Base-by-base conservation (phyloP, 176 grass and related monocot species). In the Elymus sibiricus region DNA sequence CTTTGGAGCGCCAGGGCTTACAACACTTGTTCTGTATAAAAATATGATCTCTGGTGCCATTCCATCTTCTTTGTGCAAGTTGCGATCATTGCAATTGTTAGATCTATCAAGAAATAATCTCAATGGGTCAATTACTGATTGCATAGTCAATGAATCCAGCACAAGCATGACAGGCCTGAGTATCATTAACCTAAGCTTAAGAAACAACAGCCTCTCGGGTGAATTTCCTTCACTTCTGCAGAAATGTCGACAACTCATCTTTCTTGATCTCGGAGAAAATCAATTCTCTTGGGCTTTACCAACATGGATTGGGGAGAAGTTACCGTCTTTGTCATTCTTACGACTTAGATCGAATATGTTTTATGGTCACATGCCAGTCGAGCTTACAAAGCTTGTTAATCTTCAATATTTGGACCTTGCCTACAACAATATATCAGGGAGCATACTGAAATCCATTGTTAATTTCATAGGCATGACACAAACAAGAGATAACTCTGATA, bases 331-430 rank as follows among this genome's bases (percentile, higher is more conserved):
- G 26, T 9, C 12, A 7, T 81, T 87, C 8, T 19, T 87, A 15
- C 4, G 61, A 13, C 21, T 87, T 1, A 2, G 77, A 11, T 83
- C 46, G 0, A 94, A 94, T 70, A 86, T 78, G 56, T 92, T 94
- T 39, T 24, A 2, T 24, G 90, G 92, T 3, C 7, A 21, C 25
- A 94, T 92, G 7, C 92, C 90, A 2, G 3, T 39, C 0, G 46
- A 82, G 6, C 24, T 87, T 5, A 17, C 4, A 0, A 68, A 25
- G 21, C 43, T 82, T 11, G 25, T 19, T 26, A 1, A 51, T 11
- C 65, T 79, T 43, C 75, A 37, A 1, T 85, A 63, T 9, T 12
- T 89, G 22, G 87, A 89, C 38, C 42, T 89, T 46, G 79, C 63
- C 0, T 34, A 80, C 5, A 87, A 90, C 29, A 76, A 77, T 11